Base-by-base conservation (phyloP, 257 asterid genomes). In the Paulownia fortunei region DNA sequence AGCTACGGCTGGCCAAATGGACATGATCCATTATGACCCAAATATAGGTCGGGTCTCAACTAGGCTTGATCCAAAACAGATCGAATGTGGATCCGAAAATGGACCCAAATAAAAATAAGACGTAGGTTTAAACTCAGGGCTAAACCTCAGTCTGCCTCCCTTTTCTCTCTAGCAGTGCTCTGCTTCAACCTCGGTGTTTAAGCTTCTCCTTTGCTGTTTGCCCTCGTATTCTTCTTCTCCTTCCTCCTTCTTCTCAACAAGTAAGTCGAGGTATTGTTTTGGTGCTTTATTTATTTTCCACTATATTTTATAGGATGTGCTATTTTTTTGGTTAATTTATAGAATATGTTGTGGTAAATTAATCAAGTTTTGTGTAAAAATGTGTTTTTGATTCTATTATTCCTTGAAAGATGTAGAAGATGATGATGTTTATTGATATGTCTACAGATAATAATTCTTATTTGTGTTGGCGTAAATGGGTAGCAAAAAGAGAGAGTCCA, bases 401-500 rank as follows among this genome's bases (percentile, higher is more conserved):
- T 66, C 0, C 10, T 26, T 12, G 42, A 42, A 62, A 12, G 74
- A 24, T 54, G 10, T 23, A 26, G 41, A 4, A 61, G 32, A 32
- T 82, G 80, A 8, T 77, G 65, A 26, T 74, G 32, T 26, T 19
- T 9, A 10, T 80, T 76, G 54, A 1, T 47, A 3, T 52, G 13
- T 62, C 2, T 24, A 10, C 82, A 76, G 87, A 60, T 47, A 47
- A 41, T 56, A 15, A 18, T 72, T 74, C 3, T 0, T 55, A 36
- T 32, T 80, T 36, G 13, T 26, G 63, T 36, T 37, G 69, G 58
- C 34, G 24, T 52, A 71, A 54, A 91, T 89, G 95, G 92, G 92
- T 74, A 88, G 83, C 86, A 91, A 89, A 74, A 89, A 87, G 80
- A 89, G 92, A 70, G 89, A 76, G 10, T 73, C 89, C 26, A 77